Evolutionary conservation across 2,329 filamentous ascomycete genomes (phyloP).

Genomic region (Neofusicoccum parvum): DNA sequence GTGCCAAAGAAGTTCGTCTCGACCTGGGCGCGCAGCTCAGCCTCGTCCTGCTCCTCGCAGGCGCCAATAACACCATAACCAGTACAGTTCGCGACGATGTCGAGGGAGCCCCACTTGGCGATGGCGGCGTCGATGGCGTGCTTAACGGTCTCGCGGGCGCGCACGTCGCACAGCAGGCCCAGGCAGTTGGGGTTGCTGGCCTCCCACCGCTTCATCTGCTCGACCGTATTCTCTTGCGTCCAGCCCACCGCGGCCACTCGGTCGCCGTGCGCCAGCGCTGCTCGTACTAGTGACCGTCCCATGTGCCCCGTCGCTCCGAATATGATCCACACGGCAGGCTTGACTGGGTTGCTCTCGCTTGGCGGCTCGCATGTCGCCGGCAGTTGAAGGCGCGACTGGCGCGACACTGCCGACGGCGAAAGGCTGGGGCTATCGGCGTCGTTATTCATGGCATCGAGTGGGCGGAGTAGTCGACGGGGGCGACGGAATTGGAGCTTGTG

Average conservation of each 20-base stretch:
- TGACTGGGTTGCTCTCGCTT: conserved; percentile 66
- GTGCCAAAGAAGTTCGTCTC: conserved; percentile 98
- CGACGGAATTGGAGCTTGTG: neutral
- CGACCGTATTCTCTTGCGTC: conserved; percentile 72
- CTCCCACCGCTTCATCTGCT: conserved; percentile 68
- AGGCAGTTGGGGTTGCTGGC: conserved; percentile 65
- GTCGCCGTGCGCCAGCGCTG: conserved; percentile 77
- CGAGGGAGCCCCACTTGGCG: conserved; percentile 65
- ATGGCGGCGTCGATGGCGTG: conserved; percentile 71
- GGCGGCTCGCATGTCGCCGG: conserved; percentile 88
- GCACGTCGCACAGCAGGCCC: conserved; percentile 85
- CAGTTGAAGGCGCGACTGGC: conserved; percentile 58
- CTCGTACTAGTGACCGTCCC: conserved; percentile 85
- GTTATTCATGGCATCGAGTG: conserved; percentile 19
- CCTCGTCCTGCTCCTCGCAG: conserved; percentile 95
- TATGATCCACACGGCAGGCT: conserved; percentile 87
- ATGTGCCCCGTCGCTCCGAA: conserved; percentile 98
- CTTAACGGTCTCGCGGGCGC: conserved; percentile 75
- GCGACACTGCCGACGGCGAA: conserved; percentile 38
- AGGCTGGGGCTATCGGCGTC: conserved; percentile 30
- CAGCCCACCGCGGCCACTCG: conserved; percentile 84
- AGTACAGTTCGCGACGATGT: conserved; percentile 58
- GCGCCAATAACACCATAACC: conserved; percentile 92
- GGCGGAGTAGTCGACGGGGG: neutral
- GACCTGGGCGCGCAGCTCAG: conserved; percentile 93